Evolutionary conservation across 176 grass and related monocot genomes (phyloP).

Genomic region (Bothriochloa decipiens): DNA sequence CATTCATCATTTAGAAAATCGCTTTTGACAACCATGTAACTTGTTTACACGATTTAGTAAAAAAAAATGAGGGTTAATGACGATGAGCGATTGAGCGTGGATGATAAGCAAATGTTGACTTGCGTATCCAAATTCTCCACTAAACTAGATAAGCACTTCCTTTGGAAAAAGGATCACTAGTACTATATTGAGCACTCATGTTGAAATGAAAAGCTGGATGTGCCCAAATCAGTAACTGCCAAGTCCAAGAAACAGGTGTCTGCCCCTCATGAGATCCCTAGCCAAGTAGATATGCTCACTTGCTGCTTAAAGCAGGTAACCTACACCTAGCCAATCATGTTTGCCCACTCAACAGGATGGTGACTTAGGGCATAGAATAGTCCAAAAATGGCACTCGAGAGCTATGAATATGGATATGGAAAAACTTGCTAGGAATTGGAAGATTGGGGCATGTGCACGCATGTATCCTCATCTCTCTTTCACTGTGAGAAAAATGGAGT

Average conservation of each 20-base stretch:
- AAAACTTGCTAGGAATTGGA: background rate
- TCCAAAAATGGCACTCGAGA: background rate
- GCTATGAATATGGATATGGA: background rate
- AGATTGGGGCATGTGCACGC: background rate
- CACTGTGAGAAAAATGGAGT: background rate
- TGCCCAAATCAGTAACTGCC: no score
- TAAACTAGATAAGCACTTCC: background rate
- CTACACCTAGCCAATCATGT: background rate
- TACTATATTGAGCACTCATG: background rate
- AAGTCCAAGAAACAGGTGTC: conserved; percentile 23
- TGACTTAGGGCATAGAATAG: background rate
- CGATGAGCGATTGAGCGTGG: background rate
- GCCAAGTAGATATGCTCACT: background rate
- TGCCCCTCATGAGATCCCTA: background rate
- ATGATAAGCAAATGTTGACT: background rate
- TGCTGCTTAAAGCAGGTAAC: background rate
- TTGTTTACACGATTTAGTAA: background rate
- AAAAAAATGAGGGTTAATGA: background rate
- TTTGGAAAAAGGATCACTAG: background rate
- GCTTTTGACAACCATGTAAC: background rate
- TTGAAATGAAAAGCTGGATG: background rate
- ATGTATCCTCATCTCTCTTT: background rate
- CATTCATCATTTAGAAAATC: no score
- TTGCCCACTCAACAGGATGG: background rate
- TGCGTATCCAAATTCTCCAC: conserved; percentile 26